Conservation (phyloP, 441 rosid genomes). For the Corymbia citriodora region DNA sequence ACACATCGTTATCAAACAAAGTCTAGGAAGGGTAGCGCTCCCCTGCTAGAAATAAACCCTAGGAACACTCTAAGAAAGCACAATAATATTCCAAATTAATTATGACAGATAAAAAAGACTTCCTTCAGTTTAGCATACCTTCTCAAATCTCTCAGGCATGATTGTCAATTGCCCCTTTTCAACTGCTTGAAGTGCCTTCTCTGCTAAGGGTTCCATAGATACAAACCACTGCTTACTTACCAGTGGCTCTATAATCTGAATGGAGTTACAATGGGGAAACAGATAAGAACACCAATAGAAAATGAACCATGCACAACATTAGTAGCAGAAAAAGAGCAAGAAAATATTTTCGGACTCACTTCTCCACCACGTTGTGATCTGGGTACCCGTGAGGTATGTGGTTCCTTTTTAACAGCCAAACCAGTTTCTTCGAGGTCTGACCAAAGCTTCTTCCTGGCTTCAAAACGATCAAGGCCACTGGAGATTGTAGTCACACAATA, state of each 20-base stretch:
- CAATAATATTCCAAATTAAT: not conserved
- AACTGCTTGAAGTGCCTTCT: constrained; percentile 91
- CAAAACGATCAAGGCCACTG: constrained; percentile 95
- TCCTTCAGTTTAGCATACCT: constrained; percentile 37
- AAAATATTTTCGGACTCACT: constrained; percentile 36
- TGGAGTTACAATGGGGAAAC: constrained; percentile 3
- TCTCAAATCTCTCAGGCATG: constrained; percentile 93
- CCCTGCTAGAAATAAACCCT: not conserved
- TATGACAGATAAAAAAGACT: not conserved
- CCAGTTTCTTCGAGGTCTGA: constrained; percentile 95
- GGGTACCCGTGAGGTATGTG: constrained; percentile 73
- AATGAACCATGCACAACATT: not conserved
- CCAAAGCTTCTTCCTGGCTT: constrained; percentile 85
- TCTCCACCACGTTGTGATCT: constrained; percentile 99
- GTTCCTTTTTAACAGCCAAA: constrained; percentile 84
- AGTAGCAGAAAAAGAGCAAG: constrained; percentile 2
- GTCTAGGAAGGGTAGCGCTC: not conserved
- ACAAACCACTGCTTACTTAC: constrained; percentile 98
- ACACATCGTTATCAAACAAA: not conserved
- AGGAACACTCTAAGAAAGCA: not conserved
- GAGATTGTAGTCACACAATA: constrained; percentile 6
- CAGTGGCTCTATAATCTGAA: constrained; percentile 86
- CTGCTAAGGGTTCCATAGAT: constrained; percentile 91
- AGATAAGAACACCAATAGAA: not conserved
- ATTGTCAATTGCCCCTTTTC: constrained; percentile 70